Conservation (phyloP, 2,329 filamentous ascomycete species). For the Trichoderma sp. region DNA sequence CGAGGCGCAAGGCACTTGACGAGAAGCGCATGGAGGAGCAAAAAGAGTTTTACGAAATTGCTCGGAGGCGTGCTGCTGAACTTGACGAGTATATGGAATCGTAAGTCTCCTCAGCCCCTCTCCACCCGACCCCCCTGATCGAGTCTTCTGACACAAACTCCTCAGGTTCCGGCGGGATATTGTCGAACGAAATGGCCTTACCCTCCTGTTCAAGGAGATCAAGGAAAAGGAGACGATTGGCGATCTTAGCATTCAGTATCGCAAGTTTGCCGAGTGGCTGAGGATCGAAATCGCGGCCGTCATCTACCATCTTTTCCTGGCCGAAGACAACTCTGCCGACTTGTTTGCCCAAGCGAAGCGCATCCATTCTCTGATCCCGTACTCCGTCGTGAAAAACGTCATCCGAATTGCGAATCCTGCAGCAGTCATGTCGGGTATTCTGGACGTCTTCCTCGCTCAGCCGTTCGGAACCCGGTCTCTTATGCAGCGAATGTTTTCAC, state of each 20-base stretch:
- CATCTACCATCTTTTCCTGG: slow-evolving; percentile 94
- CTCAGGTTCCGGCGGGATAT: slow-evolving; percentile 66
- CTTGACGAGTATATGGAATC: slow-evolving; percentile 98
- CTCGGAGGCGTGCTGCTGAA: slow-evolving; percentile 83
- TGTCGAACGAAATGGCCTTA: slow-evolving; percentile 77
- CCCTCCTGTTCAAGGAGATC: slow-evolving; percentile 90
- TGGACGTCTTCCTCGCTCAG: slow-evolving; percentile 94
- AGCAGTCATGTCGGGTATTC: slow-evolving; percentile 91
- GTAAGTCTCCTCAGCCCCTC: slow-evolving; percentile 48
- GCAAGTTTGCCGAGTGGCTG: slow-evolving; percentile 98
- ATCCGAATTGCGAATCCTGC: slow-evolving; percentile 96
- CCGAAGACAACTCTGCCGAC: slow-evolving; percentile 97
- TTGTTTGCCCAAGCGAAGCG: slow-evolving; percentile 91
- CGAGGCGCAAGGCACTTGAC: slow-evolving; percentile 78
- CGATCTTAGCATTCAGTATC: slow-evolving; percentile 90
- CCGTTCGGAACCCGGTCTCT: slow-evolving; percentile 89
- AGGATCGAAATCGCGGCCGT: slow-evolving; percentile 96
- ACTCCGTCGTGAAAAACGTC: slow-evolving; percentile 91
- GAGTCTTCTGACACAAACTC: not conserved
- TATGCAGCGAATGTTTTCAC: slow-evolving; percentile 90
- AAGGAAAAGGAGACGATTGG: slow-evolving; percentile 83
- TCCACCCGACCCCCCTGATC: not conserved
- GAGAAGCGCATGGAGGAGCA: slow-evolving; percentile 90
- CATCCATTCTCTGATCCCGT: slow-evolving; percentile 93
- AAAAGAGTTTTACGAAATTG: slow-evolving; percentile 92